These are phyloP conservation scores for Closterium sp. DNA, from an alignment of 139 green algal genomes.

Conservation along the genomic window DNA sequence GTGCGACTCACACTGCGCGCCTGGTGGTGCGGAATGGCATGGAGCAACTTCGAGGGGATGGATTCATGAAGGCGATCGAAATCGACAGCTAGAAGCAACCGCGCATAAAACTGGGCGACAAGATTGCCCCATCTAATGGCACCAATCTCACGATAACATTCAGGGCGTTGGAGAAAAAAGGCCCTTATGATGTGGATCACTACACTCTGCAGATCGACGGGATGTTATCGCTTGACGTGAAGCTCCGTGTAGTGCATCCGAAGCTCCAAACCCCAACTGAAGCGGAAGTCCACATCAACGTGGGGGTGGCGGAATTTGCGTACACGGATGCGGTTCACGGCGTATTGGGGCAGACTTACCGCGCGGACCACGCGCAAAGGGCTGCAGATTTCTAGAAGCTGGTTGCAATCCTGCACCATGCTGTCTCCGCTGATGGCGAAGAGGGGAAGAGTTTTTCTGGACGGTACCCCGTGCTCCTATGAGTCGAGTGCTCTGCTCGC, in stretches of 20 bases:
- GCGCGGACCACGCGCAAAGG: neutral
- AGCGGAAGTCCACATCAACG: conserved; percentile 16
- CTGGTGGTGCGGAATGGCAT: neutral
- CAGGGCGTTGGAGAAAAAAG: neutral
- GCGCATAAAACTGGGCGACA: neutral
- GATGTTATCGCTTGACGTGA: neutral
- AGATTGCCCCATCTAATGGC: neutral
- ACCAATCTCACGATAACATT: neutral
- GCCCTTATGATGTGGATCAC: neutral
- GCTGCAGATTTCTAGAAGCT: neutral
- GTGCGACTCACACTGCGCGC: neutral
- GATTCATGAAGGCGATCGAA: conserved; percentile 35
- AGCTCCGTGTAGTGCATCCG: neutral
- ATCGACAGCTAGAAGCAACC: conserved; percentile 20
- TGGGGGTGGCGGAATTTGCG: conserved; percentile 4
- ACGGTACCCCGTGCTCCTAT: neutral
- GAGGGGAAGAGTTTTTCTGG: neutral
- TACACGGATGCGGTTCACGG: neutral
- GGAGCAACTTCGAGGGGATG: conserved; percentile 4
- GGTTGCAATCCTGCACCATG: neutral
- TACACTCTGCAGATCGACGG: neutral
- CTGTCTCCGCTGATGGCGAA: neutral
- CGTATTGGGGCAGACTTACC: neutral
- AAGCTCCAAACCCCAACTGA: neutral
- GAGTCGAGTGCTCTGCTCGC: neutral